phyloP scores from a whole-genome alignment of 208 protist genomes.

The Wallacemonas sp. region DNA sequence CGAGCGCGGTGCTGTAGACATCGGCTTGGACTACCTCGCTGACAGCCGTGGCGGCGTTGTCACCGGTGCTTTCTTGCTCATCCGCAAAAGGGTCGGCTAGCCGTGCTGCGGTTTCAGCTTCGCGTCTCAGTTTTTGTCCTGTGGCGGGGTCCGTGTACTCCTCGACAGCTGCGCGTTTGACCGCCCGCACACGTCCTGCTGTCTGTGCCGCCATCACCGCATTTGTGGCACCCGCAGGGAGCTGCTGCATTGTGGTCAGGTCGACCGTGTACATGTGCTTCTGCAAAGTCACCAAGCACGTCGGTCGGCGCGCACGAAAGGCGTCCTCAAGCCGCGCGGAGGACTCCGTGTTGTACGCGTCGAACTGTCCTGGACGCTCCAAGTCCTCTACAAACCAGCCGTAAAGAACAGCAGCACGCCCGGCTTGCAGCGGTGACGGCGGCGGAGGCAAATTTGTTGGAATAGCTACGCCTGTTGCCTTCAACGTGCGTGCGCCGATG shows the following conservation, averaged over 20 bases:
- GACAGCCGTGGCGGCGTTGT: slow-evolving; percentile 16
- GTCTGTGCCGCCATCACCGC: background rate
- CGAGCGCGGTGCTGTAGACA: slow-evolving; percentile 4
- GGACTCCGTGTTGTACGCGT: slow-evolving; percentile 54
- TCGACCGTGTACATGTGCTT: slow-evolving; percentile 66
- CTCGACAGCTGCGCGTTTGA: slow-evolving; percentile 50
- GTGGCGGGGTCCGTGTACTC: slow-evolving; percentile 26
- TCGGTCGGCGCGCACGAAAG: slow-evolving; percentile 25
- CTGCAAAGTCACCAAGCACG: slow-evolving; percentile 54
- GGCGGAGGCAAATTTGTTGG: slow-evolving; percentile 13
- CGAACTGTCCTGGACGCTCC: slow-evolving; percentile 53
- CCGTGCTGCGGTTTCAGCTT: slow-evolving; percentile 15
- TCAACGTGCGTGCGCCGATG: slow-evolving; percentile 11
- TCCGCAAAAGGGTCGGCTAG: slow-evolving; percentile 50
- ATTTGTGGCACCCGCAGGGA: slow-evolving; percentile 3
- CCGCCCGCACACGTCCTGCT: slow-evolving; percentile 29
- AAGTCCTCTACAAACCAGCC: slow-evolving; percentile 77
- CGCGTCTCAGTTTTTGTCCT: slow-evolving; percentile 19
- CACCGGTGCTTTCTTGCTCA: background rate
- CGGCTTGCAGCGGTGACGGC: slow-evolving; percentile 4
- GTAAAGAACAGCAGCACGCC: slow-evolving; percentile 13
- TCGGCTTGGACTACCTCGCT: slow-evolving; percentile 9
- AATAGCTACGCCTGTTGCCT: background rate
- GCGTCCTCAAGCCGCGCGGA: slow-evolving; percentile 60
- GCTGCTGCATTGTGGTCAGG: slow-evolving; percentile 57